Conservation (phyloP, 768 basidiomycete genomes). For the Calocybe indica region DNA sequence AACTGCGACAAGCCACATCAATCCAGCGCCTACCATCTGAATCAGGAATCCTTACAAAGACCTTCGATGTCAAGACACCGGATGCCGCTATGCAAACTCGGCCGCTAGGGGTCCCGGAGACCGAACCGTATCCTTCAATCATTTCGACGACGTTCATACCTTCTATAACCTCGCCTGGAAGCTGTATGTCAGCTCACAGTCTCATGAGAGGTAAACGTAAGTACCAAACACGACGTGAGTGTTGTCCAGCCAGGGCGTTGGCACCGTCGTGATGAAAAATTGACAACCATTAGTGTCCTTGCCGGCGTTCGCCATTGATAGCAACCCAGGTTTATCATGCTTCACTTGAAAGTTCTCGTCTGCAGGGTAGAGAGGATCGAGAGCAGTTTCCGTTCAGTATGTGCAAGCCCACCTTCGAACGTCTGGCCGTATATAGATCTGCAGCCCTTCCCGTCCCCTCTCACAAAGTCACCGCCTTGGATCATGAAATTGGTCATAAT, state of each 20-base stretch:
- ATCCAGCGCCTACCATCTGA: too few species aligned
- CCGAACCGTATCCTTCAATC: too few species aligned
- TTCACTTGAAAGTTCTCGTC: slow-evolving; percentile 80
- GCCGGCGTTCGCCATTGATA: slow-evolving; percentile 85
- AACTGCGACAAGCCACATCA: slow-evolving; percentile 34
- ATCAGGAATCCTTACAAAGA: too few species aligned
- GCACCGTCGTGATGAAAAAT: slow-evolving; percentile 75
- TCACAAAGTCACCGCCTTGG: slow-evolving; percentile 83
- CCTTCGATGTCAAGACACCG: too few species aligned
- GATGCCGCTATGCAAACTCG: too few species aligned
- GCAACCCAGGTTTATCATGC: slow-evolving; percentile 59
- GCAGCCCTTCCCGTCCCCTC: slow-evolving; percentile 67
- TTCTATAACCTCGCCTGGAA: too few species aligned
- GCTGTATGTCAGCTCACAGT: not conserved
- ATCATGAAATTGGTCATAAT: slow-evolving; percentile 76
- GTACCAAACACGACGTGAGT: slow-evolving; percentile 27
- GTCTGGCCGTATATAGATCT: slow-evolving; percentile 80
- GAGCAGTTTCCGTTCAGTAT: slow-evolving; percentile 26
- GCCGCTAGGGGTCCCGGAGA: too few species aligned
- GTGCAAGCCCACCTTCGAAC: slow-evolving; percentile 53
- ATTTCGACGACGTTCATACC: too few species aligned
- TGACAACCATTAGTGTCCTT: slow-evolving; percentile 77
- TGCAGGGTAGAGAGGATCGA: slow-evolving; percentile 10
- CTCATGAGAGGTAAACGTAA: slow-evolving; percentile 7
- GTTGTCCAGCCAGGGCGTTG: slow-evolving; percentile 54